These are phyloP conservation scores for Lignosus rhinocerotis DNA, from an alignment of 1,284 basidiomycete species.

Conservation along the genomic window DNA sequence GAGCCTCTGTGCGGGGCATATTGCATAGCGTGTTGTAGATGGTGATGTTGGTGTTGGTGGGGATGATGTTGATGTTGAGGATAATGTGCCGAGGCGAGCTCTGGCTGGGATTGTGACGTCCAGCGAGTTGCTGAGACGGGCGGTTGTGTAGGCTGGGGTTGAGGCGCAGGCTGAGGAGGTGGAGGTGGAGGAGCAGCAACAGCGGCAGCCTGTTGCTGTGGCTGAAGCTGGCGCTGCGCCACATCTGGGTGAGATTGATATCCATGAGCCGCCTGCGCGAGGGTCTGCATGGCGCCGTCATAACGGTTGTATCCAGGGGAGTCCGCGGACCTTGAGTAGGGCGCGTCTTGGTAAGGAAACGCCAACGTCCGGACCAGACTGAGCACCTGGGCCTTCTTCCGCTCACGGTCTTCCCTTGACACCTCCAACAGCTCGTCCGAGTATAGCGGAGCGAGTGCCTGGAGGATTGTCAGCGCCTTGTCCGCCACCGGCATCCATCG, in stretches of 20 bases:
- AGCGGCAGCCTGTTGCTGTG: constrained; percentile 1
- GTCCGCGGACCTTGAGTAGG: constrained; percentile 34
- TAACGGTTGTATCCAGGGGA: constrained; percentile 23
- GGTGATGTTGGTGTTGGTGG: constrained; percentile 5
- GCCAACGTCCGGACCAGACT: constrained; percentile 69
- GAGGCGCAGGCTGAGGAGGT: constrained; percentile 7
- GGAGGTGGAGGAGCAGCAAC: neutral
- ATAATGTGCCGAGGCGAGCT: constrained; percentile 6
- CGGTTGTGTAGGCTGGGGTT: constrained; percentile 23
- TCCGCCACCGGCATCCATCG: constrained; percentile 66
- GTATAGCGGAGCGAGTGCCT: constrained; percentile 69
- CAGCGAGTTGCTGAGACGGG: constrained; percentile 31
- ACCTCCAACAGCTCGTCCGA: constrained; percentile 52
- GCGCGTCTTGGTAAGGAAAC: constrained; percentile 76
- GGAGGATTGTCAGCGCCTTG: constrained; percentile 68
- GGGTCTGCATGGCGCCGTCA: constrained; percentile 3
- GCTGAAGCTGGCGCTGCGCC: constrained; percentile 3
- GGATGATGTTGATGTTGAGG: neutral
- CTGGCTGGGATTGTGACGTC: constrained; percentile 18
- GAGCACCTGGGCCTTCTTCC: constrained; percentile 59
- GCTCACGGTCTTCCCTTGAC: constrained; percentile 51
- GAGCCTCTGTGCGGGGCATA: constrained; percentile 8
- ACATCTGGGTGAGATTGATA: constrained; percentile 4
- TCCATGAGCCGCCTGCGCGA: neutral
- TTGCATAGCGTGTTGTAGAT: constrained; percentile 8